phyloP scores from a whole-genome alignment of 768 basidiomycete species.

The Grammothele lineata region DNA sequence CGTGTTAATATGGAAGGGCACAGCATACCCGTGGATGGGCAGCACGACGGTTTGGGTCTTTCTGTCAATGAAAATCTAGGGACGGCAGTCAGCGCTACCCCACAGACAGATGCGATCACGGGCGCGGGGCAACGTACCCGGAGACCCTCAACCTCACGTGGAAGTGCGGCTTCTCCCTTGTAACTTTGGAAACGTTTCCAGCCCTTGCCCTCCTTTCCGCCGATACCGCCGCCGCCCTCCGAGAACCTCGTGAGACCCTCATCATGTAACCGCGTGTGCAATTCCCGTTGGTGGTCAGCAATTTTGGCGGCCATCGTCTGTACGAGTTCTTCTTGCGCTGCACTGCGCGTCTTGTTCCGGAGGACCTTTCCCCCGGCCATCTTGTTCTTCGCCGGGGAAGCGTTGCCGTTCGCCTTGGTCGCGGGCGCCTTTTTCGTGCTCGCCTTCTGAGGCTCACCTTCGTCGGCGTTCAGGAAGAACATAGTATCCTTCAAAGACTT shows the following conservation, averaged over 20 bases:
- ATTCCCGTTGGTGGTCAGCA: conserved; percentile 80
- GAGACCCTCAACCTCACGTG: conserved; percentile 74
- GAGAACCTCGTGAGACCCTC: conserved; percentile 83
- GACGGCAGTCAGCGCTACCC: conserved; percentile 4
- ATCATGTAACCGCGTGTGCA: conserved; percentile 72
- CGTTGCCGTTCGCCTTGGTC: conserved; percentile 57
- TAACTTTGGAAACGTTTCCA: conserved; percentile 98
- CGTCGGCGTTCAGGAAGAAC: conserved; percentile 72
- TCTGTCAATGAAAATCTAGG: conserved; percentile 86
- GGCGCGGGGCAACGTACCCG: conserved; percentile 43
- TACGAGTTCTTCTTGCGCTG: conserved; percentile 80
- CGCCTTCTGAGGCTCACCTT: conserved; percentile 50
- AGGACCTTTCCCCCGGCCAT: conserved; percentile 82
- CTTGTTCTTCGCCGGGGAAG: conserved; percentile 61
- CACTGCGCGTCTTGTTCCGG: conserved; percentile 85
- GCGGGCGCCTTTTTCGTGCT: conserved; percentile 46
- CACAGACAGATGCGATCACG: background rate
- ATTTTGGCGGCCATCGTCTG: conserved; percentile 74
- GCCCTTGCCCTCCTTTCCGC: conserved; percentile 83
- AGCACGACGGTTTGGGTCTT: conserved; percentile 86
- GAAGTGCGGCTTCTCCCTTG: conserved; percentile 88
- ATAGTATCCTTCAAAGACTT: conserved; percentile 84
- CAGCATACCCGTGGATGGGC: conserved; percentile 92
- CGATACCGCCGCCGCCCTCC: conserved; percentile 69
- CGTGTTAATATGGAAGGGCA: conserved; percentile 97